Conservation (phyloP, 768 basidiomycete genomes). For the Gyrodon lividus region DNA sequence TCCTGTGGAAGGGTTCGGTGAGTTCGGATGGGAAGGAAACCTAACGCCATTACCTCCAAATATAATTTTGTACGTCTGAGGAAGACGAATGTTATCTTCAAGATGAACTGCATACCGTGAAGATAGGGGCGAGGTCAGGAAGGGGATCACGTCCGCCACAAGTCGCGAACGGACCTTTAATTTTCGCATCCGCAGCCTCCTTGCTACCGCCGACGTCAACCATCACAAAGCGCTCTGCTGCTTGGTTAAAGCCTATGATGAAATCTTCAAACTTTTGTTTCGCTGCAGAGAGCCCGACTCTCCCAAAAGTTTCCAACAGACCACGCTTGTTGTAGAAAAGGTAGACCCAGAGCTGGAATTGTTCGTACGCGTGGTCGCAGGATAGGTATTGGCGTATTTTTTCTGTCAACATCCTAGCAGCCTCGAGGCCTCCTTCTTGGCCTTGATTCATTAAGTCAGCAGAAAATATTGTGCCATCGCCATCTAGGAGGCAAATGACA, state of each 20-base stretch:
- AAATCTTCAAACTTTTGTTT: constrained; percentile 60
- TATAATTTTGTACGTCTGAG: constrained; percentile 64
- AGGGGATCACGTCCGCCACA: not conserved
- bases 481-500: constrained; percentile 55
- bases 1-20: constrained; percentile 37
- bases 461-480: constrained; percentile 62
- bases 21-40: constrained; percentile 1
- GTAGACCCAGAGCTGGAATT: constrained; percentile 56
- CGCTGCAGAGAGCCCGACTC: constrained; percentile 32
- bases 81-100: constrained; percentile 44
- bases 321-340: constrained; percentile 66
- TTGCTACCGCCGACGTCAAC: constrained; percentile 70
- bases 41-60: constrained; percentile 69
- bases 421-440: constrained; percentile 54
- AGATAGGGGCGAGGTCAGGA: constrained; percentile 9
- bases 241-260: constrained; percentile 67
- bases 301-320: constrained; percentile 48
- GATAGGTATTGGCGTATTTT: constrained; percentile 25
- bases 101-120: constrained; percentile 38
- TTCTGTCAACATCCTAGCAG: constrained; percentile 47
- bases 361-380: constrained; percentile 22
- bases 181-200: constrained; percentile 74
- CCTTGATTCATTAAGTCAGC: constrained; percentile 53
- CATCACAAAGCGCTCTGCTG: constrained; percentile 63
- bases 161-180: constrained; percentile 53